These are phyloP conservation scores for Stemphylium vesicarium DNA, from an alignment of 2,329 filamentous ascomycete genomes.

Conservation along the genomic window DNA sequence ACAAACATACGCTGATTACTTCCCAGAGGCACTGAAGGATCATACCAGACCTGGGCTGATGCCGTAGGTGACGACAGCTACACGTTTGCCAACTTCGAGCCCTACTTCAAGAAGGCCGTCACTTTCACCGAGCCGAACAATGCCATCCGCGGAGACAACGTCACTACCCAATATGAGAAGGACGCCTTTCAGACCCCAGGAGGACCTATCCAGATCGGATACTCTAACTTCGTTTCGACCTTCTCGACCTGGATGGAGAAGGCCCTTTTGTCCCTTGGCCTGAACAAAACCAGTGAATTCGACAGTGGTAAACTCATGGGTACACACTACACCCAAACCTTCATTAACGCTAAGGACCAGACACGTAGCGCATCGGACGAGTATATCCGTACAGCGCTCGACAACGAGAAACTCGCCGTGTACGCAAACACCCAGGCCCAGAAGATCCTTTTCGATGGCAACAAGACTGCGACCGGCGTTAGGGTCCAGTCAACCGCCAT, in stretches of 20 bases:
- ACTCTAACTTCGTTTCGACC: conserved; percentile 23
- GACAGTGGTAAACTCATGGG: conserved; percentile 23
- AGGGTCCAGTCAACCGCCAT: conserved; percentile 50
- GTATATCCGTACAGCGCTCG: conserved; percentile 6
- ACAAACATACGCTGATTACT: not conserved
- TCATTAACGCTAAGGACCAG: conserved; percentile 28
- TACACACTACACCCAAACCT: conserved; percentile 21
- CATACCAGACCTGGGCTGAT: not conserved
- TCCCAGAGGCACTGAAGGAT: not conserved
- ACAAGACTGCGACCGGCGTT: conserved; percentile 24
- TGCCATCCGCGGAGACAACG: conserved; percentile 9
- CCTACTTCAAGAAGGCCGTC: conserved; percentile 30
- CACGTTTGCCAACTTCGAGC: not conserved
- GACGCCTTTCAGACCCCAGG: conserved; percentile 2
- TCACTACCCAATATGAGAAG: conserved; percentile 13
- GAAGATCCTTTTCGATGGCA: conserved; percentile 44
- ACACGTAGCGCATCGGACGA: conserved; percentile 14
- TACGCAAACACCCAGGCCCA: conserved; percentile 43
- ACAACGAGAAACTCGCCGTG: conserved; percentile 17
- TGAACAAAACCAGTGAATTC: conserved; percentile 16
- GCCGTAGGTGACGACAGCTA: not conserved
- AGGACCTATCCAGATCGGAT: conserved; percentile 23
- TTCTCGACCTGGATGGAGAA: conserved; percentile 23
- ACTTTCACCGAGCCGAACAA: conserved; percentile 33
- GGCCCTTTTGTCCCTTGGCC: conserved; percentile 21